Conservation (phyloP, 768 basidiomycete species). For the Neoboletus brunneissimus region DNA sequence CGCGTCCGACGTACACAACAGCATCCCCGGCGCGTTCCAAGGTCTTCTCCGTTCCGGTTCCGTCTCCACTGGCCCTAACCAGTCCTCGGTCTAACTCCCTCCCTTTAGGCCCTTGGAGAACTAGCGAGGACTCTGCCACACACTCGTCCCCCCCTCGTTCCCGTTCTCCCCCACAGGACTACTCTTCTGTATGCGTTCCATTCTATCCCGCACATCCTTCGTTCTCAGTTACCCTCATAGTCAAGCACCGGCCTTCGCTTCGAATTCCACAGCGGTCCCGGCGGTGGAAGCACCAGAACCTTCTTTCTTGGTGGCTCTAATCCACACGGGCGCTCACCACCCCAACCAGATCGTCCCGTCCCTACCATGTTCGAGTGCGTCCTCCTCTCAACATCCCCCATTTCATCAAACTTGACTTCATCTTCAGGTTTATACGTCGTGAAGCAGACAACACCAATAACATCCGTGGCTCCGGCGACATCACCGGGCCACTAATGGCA, state of each 20-base stretch:
- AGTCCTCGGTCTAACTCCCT: neutral
- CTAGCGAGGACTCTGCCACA: neutral
- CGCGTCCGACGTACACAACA: slow-evolving; percentile 24
- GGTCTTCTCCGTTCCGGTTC: slow-evolving; percentile 45
- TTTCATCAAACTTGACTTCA: neutral
- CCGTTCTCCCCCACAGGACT: slow-evolving; percentile 19
- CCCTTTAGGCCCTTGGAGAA: slow-evolving; percentile 9
- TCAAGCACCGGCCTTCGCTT: slow-evolving; percentile 32
- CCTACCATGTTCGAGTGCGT: slow-evolving; percentile 56
- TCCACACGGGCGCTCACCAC: slow-evolving; percentile 21
- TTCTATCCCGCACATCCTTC: neutral
- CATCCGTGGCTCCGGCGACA: slow-evolving; percentile 35
- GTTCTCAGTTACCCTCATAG: slow-evolving; percentile 5
- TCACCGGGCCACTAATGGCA: slow-evolving; percentile 62
- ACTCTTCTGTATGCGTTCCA: slow-evolving; percentile 12
- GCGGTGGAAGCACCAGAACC: slow-evolving; percentile 31
- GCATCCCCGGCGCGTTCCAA: slow-evolving; percentile 42
- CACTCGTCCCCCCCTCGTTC: slow-evolving; percentile 6
- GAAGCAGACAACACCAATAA: slow-evolving; percentile 13
- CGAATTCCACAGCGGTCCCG: slow-evolving; percentile 34
- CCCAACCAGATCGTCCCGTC: slow-evolving; percentile 27
- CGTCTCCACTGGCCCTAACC: slow-evolving; percentile 5
- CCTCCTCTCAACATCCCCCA: neutral
- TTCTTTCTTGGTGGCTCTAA: slow-evolving; percentile 38
- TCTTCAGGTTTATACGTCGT: slow-evolving; percentile 37